Conservation (phyloP, 805 yeast genomes). For the Pichia cabralensis region DNA sequence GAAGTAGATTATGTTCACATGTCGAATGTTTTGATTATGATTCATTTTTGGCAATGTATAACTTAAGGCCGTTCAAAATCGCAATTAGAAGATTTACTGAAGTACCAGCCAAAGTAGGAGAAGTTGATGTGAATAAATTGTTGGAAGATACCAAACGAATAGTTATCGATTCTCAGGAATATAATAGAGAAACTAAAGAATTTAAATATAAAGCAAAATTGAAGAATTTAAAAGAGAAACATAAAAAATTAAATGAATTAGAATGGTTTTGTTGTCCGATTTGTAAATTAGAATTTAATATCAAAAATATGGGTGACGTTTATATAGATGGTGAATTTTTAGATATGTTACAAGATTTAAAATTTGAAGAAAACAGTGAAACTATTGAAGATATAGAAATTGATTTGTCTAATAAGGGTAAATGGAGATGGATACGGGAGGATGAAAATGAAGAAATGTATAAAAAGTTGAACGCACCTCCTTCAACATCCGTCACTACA, state of each 20-base stretch:
- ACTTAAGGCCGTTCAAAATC: slow-evolving; percentile 20
- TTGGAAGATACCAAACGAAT: slow-evolving; percentile 20
- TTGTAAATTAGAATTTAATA: slow-evolving; percentile 26
- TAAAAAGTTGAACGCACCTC: no score
- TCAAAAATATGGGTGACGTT: slow-evolving; percentile 23
- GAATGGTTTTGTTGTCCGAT: slow-evolving; percentile 27
- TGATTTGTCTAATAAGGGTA: slow-evolving; percentile 16
- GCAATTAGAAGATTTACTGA: slow-evolving; percentile 13
- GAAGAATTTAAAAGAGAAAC: slow-evolving; percentile 13
- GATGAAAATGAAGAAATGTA: slow-evolving; percentile 11
- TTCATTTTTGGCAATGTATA: slow-evolving; percentile 22
- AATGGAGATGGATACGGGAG: slow-evolving; percentile 15
- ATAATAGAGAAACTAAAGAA: slow-evolving; percentile 15
- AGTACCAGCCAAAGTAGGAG: slow-evolving; percentile 10
- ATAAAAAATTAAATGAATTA: slow-evolving; percentile 16
- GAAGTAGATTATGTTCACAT: slow-evolving; percentile 26
- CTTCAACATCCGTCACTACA: no score
- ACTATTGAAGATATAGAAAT: slow-evolving; percentile 19
- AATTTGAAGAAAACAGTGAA: slow-evolving; percentile 11
- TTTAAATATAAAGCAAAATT: slow-evolving; percentile 17
- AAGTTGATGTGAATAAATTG: slow-evolving; percentile 15
- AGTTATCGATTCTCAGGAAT: slow-evolving; percentile 13
- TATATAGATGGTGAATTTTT: slow-evolving; percentile 24
- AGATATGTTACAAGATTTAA: slow-evolving; percentile 16
- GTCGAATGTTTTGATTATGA: slow-evolving; percentile 27